Conservation (phyloP, 306 rosid genomes). For the Fagus crenata region DNA sequence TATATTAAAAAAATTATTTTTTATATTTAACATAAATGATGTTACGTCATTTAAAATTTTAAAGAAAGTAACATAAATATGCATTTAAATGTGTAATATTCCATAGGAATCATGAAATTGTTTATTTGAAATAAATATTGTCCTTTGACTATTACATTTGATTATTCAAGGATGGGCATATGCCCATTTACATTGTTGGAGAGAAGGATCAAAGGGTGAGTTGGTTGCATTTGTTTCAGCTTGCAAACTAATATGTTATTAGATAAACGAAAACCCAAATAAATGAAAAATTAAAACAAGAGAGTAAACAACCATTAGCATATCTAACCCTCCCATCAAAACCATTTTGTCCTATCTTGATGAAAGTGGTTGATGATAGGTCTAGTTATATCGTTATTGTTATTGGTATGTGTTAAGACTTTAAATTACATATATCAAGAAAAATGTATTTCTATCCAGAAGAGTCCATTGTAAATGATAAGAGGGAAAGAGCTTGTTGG, state of each 20-base stretch:
- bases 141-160: slow-evolving; percentile 1
- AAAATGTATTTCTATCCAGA: not conserved
- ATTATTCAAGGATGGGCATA: not conserved
- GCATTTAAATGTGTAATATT: no score
- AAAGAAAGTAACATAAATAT: no score
- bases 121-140: no score
- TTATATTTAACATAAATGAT: no score
- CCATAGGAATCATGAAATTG: no score
- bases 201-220: slow-evolving; percentile 5
- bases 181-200: not conserved
- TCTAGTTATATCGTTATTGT: not conserved
- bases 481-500: not conserved
- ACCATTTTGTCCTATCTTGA: slow-evolving; percentile 8
- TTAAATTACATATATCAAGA: not conserved
- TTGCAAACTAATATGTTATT: not conserved
- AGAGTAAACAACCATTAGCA: not conserved
- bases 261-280: not conserved
- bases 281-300: not conserved
- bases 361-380: slow-evolving; percentile 27
- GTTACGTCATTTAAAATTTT: no score
- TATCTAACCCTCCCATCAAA: not conserved
- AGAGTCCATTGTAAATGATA: slow-evolving; percentile 14
- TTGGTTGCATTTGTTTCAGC: slow-evolving; percentile 33
- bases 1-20: no score
- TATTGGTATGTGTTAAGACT: no score